These are phyloP conservation scores for Cladosporium sp. DNA, from an alignment of 2,329 filamentous ascomycete species.

Conservation along the genomic window DNA sequence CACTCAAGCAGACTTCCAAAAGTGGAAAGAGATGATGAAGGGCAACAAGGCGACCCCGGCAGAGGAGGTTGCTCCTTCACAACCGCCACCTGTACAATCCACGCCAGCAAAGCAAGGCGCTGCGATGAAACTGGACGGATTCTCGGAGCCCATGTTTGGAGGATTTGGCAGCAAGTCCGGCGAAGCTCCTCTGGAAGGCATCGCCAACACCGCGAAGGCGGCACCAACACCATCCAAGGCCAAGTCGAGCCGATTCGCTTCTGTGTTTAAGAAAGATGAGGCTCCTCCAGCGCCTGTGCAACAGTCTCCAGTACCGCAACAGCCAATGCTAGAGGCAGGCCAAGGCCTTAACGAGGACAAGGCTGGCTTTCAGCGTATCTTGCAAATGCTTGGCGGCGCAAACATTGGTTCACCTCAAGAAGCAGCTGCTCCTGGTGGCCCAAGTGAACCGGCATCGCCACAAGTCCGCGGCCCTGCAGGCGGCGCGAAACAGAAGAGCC, in stretches of 20 bases:
- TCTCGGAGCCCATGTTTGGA: conserved; percentile 77
- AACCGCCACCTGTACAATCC: conserved; percentile 26
- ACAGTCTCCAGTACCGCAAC: conserved; percentile 25
- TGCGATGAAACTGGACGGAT: conserved; percentile 64
- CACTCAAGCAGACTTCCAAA: conserved; percentile 89
- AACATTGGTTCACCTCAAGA: conserved; percentile 38
- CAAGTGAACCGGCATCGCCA: conserved; percentile 23
- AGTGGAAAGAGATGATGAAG: conserved; percentile 88
- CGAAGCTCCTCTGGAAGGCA: conserved; percentile 43
- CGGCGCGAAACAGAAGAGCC: conserved; percentile 35
- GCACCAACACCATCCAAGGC: conserved; percentile 52
- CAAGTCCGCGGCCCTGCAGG: conserved; percentile 33
- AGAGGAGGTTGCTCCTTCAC: conserved; percentile 25
- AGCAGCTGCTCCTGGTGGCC: neutral
- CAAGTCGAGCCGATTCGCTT: conserved; percentile 84
- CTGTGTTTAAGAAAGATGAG: conserved; percentile 58
- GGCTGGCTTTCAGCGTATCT: conserved; percentile 71
- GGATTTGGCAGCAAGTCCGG: conserved; percentile 55
- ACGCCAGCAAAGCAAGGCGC: conserved; percentile 54
- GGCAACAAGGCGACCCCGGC: conserved; percentile 42
- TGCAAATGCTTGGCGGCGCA: conserved; percentile 73
- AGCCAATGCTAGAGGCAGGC: conserved; percentile 24
- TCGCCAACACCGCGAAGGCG: conserved; percentile 37
- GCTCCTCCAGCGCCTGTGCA: conserved; percentile 22
- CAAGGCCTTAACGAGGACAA: conserved; percentile 61